Conservation (phyloP, 73 alveolate genomes). For the Paramecium primaurelia region DNA sequence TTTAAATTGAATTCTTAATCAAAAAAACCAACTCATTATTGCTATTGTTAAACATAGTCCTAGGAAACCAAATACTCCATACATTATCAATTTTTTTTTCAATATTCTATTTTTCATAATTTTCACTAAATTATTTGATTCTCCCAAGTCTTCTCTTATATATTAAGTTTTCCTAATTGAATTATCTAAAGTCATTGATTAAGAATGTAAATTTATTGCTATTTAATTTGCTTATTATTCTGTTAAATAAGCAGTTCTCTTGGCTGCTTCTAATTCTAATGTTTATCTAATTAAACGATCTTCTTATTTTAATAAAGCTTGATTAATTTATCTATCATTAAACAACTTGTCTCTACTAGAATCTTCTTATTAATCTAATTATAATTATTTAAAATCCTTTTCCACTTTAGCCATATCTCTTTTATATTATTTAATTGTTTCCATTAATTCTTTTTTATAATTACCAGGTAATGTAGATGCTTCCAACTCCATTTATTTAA, state of each 20-base stretch:
- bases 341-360: neutral
- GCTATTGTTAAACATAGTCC: neutral
- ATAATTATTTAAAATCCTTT: neutral
- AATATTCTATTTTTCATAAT: constrained; percentile 36
- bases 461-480: neutral
- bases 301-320: constrained; percentile 22
- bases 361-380: neutral
- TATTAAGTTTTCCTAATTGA: neutral
- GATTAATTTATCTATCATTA: neutral
- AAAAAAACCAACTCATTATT: neutral
- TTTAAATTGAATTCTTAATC: neutral
- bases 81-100: neutral
- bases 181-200: neutral
- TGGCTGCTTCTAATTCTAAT: neutral
- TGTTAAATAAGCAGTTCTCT: neutral
- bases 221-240: neutral
- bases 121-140: constrained; percentile 1
- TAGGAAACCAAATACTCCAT: constrained; percentile 17
- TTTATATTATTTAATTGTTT: constrained; percentile 10
- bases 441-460: neutral
- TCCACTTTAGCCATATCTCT: constrained; percentile 22
- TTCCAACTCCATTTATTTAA: constrained; percentile 41
- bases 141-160: constrained; percentile 27
- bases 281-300: neutral
- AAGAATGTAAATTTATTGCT: neutral